A percentile compares a stretch with the other conserved stretches of the same genome.
phyloP scores from a whole-genome alignment of 768 basidiomycete species.

The Mycena latifolia region DNA sequence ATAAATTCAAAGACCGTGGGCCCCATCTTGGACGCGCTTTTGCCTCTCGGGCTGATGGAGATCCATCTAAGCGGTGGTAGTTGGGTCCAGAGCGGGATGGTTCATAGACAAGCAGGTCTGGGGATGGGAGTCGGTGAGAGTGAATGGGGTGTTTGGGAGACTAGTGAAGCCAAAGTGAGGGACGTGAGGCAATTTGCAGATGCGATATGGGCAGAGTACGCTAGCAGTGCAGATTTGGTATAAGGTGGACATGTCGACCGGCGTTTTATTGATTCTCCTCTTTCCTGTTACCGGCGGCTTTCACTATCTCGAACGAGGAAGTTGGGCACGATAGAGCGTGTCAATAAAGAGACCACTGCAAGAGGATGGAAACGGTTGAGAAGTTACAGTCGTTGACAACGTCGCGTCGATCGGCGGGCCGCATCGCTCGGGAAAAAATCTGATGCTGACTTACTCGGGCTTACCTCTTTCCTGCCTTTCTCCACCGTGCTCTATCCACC shows the following conservation, averaged over 20 bases:
- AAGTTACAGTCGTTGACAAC: too few species aligned
- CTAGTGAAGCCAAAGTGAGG: slow-evolving; percentile 63
- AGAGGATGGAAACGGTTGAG: too few species aligned
- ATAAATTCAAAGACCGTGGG: slow-evolving; percentile 71
- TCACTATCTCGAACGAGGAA: too few species aligned
- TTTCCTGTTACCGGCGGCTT: too few species aligned
- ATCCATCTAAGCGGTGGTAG: slow-evolving; percentile 81
- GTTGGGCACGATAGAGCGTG: too few species aligned
- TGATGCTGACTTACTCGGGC: too few species aligned
- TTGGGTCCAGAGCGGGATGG: slow-evolving; percentile 70
- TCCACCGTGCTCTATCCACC: too few species aligned
- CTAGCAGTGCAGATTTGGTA: slow-evolving; percentile 4
- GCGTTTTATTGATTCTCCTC: neutral
- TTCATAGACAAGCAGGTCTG: slow-evolving; percentile 67
- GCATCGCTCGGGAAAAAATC: too few species aligned
- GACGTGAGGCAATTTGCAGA: slow-evolving; percentile 65
- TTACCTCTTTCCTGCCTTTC: neutral
- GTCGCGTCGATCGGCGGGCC: too few species aligned
- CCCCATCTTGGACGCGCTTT: slow-evolving; percentile 60
- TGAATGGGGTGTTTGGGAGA: slow-evolving; percentile 81
- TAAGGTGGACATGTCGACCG: neutral
- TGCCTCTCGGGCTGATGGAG: slow-evolving; percentile 71
- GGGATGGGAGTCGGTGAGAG: slow-evolving; percentile 72
- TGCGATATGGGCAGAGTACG: slow-evolving; percentile 33
- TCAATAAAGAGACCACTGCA: too few species aligned